Conservation (phyloP, 345 rosid genomes). For the Salix viminalis region DNA sequence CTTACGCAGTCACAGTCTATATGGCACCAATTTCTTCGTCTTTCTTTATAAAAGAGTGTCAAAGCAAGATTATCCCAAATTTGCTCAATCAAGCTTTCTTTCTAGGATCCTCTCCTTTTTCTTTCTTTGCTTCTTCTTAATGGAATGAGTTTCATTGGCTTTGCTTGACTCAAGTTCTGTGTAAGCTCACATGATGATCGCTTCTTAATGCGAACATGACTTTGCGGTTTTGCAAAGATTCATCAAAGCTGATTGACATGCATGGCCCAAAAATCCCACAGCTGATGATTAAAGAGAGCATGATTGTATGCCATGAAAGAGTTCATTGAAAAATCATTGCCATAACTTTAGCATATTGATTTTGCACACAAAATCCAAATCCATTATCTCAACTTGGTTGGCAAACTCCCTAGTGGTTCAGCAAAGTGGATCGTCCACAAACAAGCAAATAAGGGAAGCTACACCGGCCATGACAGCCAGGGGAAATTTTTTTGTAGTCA, state of each 20-base stretch:
- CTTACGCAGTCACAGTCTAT: background rate
- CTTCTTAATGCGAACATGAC: background rate
- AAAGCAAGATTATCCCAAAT: background rate
- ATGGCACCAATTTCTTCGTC: background rate
- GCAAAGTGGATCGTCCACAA: background rate
- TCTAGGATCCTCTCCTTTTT: no score
- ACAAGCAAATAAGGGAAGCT: background rate
- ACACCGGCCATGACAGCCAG: background rate
- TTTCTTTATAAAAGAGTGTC: background rate
- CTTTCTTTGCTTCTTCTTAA: background rate
- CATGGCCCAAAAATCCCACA: background rate
- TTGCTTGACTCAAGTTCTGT: background rate
- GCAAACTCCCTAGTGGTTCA: background rate
- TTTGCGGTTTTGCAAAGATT: conserved; percentile 1
- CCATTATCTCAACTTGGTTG: background rate
- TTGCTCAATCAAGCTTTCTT: background rate
- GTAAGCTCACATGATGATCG: conserved; percentile 11
- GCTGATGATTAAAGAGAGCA: background rate
- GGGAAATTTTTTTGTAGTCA: background rate
- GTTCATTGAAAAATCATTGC: background rate
- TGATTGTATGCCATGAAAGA: background rate
- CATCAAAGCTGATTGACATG: background rate
- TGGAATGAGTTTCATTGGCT: background rate
- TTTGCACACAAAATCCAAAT: background rate
- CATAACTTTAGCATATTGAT: background rate